Evolutionary conservation across 345 rosid species (phyloP), one percentile per base, ranked within the genome.

Genomic region (Euphorbia lathyris): DNA sequence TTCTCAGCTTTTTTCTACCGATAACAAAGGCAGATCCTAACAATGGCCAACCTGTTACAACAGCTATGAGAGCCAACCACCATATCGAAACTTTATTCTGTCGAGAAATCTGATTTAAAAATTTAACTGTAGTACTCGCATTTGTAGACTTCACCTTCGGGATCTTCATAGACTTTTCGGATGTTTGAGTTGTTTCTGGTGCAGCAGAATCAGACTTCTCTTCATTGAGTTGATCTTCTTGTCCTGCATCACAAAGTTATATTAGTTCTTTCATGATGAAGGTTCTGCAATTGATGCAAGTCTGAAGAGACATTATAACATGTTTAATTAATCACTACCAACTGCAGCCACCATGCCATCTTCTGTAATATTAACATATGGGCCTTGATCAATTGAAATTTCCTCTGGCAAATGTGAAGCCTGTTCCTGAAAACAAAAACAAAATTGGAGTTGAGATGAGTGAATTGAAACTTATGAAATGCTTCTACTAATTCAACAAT

Each of bases 321-420:
- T 32, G 51, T 72, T 74, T 80, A 66, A 73, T 74, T 80, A 66
- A 73, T 86, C 87, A 47, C 72, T 75, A 25, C 75, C 79, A 4
- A 75, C 80, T 69, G 96, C 88, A 76, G 92, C 85, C 65, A 90
- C 88, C 77, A 86, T 77, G 69, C 96, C 96, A 38, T 90, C 88
- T 75, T 83, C 85, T 32, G 78, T 72, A 4, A 89, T 73, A 68
- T 86, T 90, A 22, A 93, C 58, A 10, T 78, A 85, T 19, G 96
- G 92, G 66, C 90, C 92, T 74, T 78, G 90, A 81, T 85, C 96
- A 58, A 89, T 87, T 9, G 86, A 79, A 7, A 89, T 73, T 71
- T 77, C 90, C 14, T 64, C 48, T 7, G 83, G 51, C 19, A 79
- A 67, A 56, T 66, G 71, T 9, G 73, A 50, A 63, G 56, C 77